phyloP scores from a whole-genome alignment of 2,329 filamentous ascomycete genomes.

The Penicillium griseofulvum region DNA sequence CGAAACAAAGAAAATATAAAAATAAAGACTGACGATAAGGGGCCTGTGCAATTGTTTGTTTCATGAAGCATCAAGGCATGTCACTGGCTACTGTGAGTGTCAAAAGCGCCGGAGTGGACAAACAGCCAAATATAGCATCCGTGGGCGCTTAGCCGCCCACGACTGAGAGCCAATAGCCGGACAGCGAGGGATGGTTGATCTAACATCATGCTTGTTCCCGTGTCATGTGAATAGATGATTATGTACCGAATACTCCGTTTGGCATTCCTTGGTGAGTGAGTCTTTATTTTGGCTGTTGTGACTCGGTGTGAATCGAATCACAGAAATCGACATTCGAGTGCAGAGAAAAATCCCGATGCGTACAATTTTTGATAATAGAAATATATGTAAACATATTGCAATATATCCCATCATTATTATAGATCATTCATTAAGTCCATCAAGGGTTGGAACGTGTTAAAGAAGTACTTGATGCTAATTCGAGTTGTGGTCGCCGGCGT shows the following conservation, averaged over 20 bases:
- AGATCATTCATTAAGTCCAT: background rate
- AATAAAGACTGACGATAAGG: constrained; percentile 15
- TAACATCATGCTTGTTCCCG: background rate
- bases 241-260: background rate
- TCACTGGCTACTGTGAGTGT: constrained; percentile 17
- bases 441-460: background rate
- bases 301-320: constrained; percentile 1
- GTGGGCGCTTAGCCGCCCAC: constrained; percentile 29
- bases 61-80: constrained; percentile 23
- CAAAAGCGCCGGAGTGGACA: constrained; percentile 16
- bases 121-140: constrained; percentile 27
- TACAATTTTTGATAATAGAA: background rate
- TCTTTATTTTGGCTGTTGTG: background rate
- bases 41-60: constrained; percentile 19
- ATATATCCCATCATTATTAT: background rate
- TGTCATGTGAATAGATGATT: background rate
- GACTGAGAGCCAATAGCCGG: constrained; percentile 24
- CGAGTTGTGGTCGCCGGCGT: background rate
- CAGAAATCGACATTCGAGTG: background rate
- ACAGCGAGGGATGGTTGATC: background rate
- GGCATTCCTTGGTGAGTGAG: no score
- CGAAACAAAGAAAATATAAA: constrained; percentile 18
- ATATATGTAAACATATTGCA: background rate
- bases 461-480: background rate
- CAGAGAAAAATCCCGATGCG: background rate